Evolutionary conservation across 306 rosid species (phyloP), one percentile per base, ranked within the genome.

Genomic region (Quercus cerris): DNA sequence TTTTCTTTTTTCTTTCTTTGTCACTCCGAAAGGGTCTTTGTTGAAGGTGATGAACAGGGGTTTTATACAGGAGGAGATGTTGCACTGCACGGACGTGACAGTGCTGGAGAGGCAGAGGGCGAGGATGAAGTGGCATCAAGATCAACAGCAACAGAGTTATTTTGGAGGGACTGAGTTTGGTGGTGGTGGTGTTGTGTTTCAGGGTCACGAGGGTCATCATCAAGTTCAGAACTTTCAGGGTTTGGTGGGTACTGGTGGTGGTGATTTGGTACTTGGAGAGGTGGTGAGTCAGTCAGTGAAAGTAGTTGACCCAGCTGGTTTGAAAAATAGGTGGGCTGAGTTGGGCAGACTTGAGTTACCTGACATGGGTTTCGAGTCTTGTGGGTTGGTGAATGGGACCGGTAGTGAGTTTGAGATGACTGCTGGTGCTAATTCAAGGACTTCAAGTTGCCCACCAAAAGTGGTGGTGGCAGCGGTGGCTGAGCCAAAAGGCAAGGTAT

Each of bases 381-480:
- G 55, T 9, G 80, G 67, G 31, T 25, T 82, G 74, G 28, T 15
- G 12, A 82, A 58, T 76, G 80, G 75, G 15, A 54, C 63, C 27
- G 7, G 79, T 70, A 13, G 73, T 6, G 89, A 75, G 25, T 75
- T 77, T 31, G 89, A 89, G 27, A 62, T 54, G 3, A 83, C 68
- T 69, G 83, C 68, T 63, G 83, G 85, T 33, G 46, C 84, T 18
- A 83, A 88, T 75, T 84, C 94, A 9, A 86, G 87, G 61, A 91
- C 93, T 30, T 85, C 75, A 38, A 91, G 94, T 79, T 87, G 91
- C 70, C 90, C 92, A 25, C 86, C 88, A 20, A 3, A 77, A 68
- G 82, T 82, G 71, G 84, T 85, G 68, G 15, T n/a, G 12, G 81
- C 41, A 22, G 64, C 5, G 25, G 70, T 17, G 22, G 18, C 70